phyloP scores from a whole-genome alignment of 2,329 filamentous ascomycete species.

The Aspergillus caelatus region DNA sequence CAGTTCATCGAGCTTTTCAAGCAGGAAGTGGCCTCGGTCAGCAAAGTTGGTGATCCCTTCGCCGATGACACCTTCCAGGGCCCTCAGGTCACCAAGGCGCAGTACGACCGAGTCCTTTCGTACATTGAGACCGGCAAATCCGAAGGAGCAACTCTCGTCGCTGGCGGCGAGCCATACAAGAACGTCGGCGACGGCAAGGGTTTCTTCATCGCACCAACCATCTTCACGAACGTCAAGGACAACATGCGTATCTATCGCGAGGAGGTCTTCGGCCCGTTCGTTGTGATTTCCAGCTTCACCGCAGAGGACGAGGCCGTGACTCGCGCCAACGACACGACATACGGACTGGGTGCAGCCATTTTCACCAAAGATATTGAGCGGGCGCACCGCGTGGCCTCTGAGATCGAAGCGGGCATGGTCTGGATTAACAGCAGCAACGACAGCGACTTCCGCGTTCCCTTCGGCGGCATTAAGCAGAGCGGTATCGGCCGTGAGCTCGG shows the following conservation, averaged over 20 bases:
- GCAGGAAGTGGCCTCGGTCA: slow-evolving; percentile 33
- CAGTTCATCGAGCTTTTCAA: slow-evolving; percentile 37
- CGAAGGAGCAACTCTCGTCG: slow-evolving; percentile 68
- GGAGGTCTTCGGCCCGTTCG: slow-evolving; percentile 66
- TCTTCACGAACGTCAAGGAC: slow-evolving; percentile 61
- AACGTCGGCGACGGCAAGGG: slow-evolving; percentile 60
- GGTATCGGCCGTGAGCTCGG: slow-evolving; percentile 65
- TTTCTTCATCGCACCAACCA: slow-evolving; percentile 65
- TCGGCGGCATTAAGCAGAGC: slow-evolving; percentile 65
- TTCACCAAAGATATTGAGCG: slow-evolving; percentile 61
- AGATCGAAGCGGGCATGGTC: slow-evolving; percentile 69
- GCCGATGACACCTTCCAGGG: slow-evolving; percentile 42
- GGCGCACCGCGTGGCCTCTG: slow-evolving; percentile 57
- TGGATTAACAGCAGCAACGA: slow-evolving; percentile 66
- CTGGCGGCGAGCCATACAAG: slow-evolving; percentile 64
- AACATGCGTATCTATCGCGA: slow-evolving; percentile 63
- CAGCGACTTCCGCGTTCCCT: slow-evolving; percentile 55
- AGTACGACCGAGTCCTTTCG: slow-evolving; percentile 58
- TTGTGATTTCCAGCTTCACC: slow-evolving; percentile 60
- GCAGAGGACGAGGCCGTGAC: slow-evolving; percentile 61
- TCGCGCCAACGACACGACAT: slow-evolving; percentile 59
- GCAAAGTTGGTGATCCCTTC: slow-evolving; percentile 41
- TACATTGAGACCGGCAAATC: slow-evolving; percentile 71
- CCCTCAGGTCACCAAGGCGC: slow-evolving; percentile 40
- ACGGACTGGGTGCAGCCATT: slow-evolving; percentile 38